A percentile compares a stretch with the other conserved stretches of the same genome.
phyloP scores from a whole-genome alignment of 257 asterid species.

The Cruciata laevipes region DNA sequence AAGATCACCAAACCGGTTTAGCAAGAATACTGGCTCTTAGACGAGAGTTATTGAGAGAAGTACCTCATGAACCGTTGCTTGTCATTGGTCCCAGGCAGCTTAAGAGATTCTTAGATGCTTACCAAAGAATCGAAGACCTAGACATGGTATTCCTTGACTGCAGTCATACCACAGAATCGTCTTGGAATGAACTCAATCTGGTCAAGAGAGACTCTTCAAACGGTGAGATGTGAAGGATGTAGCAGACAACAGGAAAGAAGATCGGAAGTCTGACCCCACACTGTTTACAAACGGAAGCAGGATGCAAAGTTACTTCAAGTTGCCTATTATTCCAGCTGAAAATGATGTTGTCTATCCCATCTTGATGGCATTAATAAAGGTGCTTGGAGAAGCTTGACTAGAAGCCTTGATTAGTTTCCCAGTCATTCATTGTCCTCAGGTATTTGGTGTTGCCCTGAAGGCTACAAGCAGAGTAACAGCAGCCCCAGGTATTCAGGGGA shows the following conservation, averaged over 20 bases:
- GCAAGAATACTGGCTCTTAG: conserved; percentile 87
- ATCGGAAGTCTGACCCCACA: conserved; percentile 22
- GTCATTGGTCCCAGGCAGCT: conserved; percentile 89
- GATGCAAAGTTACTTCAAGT: conserved; percentile 69
- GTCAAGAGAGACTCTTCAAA: conserved; percentile 4
- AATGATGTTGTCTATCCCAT: conserved; percentile 29
- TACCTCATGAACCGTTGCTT: conserved; percentile 58
- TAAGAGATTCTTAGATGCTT: conserved; percentile 81
- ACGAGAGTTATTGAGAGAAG: conserved; percentile 52
- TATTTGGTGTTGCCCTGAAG: conserved; percentile 62
- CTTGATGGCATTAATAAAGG: conserved; percentile 40
- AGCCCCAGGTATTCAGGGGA: conserved; percentile 90
- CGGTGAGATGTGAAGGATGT: conserved; percentile 15
- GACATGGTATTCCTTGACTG: conserved; percentile 94
- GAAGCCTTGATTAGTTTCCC: conserved; percentile 68
- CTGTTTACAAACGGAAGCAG: conserved; percentile 57
- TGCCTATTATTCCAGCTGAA: conserved; percentile 43
- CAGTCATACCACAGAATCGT: conserved; percentile 55
- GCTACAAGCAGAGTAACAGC: conserved; percentile 48
- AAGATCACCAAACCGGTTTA: conserved; percentile 94
- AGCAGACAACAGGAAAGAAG: conserved; percentile 11
- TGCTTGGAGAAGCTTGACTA: conserved; percentile 59
- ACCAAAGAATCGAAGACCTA: conserved; percentile 86
- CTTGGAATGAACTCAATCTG: conserved; percentile 23
- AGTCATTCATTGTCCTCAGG: conserved; percentile 83